phyloP scores from a whole-genome alignment of 2,329 filamentous ascomycete genomes.

The Sporothrix euskadiensis region DNA sequence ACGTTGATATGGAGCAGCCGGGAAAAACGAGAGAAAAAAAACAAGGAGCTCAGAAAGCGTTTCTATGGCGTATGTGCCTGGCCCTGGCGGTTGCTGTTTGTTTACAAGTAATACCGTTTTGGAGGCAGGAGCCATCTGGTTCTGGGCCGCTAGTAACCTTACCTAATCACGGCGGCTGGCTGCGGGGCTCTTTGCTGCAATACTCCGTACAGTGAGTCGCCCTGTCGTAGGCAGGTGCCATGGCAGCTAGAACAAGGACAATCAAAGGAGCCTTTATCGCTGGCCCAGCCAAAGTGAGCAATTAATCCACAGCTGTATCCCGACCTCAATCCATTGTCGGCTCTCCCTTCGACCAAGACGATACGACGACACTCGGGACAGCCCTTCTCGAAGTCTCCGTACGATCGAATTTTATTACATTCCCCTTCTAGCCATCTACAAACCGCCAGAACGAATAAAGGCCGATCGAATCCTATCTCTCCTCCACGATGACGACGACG shows the following conservation, averaged over 20 bases:
- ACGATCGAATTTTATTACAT: too few relatives aligned
- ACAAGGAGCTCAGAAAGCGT: not conserved
- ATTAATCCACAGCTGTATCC: slow-evolving; percentile 19
- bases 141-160: not conserved
- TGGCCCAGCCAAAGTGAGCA: slow-evolving; percentile 8
- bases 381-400: not conserved
- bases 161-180: not conserved
- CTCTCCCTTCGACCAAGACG: not conserved
- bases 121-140: not conserved
- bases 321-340: slow-evolving; percentile 9
- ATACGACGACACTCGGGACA: not conserved
- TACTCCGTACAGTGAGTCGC: not conserved
- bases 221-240: slow-evolving; percentile 10
- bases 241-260: slow-evolving; percentile 6
- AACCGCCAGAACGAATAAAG: not conserved
- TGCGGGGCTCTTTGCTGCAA: not conserved
- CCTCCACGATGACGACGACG: slow-evolving; percentile 16
- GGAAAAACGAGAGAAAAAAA: not conserved
- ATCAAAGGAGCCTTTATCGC: not conserved
- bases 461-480: not conserved
- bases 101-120: slow-evolving; percentile 11
- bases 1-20: not conserved
- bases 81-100: slow-evolving; percentile 14
- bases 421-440: not conserved
- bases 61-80: not conserved